Conservation (phyloP, 495 filamentous ascomycete genomes). For the Chaetomium fimeti region DNA sequence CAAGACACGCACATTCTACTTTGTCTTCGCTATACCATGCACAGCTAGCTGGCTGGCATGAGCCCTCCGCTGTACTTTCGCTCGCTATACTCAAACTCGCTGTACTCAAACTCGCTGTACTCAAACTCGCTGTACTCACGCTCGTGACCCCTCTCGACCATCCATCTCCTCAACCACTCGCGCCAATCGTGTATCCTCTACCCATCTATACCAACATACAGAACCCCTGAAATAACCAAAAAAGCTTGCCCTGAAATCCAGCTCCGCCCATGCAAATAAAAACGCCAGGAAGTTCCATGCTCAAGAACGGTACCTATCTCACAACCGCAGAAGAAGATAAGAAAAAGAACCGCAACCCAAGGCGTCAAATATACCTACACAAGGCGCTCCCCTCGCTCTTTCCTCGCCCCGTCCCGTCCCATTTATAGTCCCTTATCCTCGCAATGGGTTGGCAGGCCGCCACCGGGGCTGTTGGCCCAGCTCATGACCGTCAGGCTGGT, state of each 20-base stretch:
- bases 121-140: neutral
- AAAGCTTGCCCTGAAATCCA: slow-evolving; percentile 6
- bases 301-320: slow-evolving; percentile 14
- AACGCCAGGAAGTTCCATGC: slow-evolving; percentile 16
- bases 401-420: too few relatives aligned
- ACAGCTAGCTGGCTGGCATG: neutral
- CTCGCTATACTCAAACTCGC: too few relatives aligned
- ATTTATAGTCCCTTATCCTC: slow-evolving; percentile 35
- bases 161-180: neutral
- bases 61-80: too few relatives aligned
- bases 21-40: neutral
- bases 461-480: slow-evolving; percentile 60
- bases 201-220: neutral
- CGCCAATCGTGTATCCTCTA: neutral
- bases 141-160: neutral
- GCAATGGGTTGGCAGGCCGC: slow-evolving; percentile 50
- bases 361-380: neutral
- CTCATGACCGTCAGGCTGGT: slow-evolving; percentile 78
- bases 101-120: too few relatives aligned
- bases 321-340: neutral
- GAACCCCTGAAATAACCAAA: neutral
- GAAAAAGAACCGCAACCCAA: neutral
- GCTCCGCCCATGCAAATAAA: slow-evolving; percentile 2
- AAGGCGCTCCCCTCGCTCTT: neutral
- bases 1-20: neutral